Conservation (phyloP, 1,139 yeast species). For the Geotrichum carabidarum region DNA sequence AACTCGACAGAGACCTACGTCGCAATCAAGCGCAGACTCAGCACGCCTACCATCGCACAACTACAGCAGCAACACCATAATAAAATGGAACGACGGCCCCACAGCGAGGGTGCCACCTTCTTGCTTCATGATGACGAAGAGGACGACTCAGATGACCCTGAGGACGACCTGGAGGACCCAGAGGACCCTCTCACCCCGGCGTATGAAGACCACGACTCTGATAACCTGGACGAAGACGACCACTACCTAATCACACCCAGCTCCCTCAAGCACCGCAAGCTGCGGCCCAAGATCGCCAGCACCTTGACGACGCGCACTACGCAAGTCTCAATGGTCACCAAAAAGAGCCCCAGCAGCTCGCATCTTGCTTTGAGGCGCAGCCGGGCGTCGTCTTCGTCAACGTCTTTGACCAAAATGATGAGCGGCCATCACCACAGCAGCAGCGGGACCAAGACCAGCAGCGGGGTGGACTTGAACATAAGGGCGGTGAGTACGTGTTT, state of each 20-base stretch:
- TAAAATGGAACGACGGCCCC: neutral
- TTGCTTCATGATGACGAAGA: neutral
- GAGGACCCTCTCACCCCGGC: neutral
- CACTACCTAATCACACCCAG: neutral
- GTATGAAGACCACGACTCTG: neutral
- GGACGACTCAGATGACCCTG: neutral
- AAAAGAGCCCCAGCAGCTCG: neutral
- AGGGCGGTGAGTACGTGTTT: too few species aligned
- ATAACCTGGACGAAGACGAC: constrained; percentile 7
- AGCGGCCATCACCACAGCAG: too few species aligned
- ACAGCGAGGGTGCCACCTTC: neutral
- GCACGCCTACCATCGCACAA: neutral
- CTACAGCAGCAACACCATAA: neutral
- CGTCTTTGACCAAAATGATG: too few species aligned
- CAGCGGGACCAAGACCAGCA: too few species aligned
- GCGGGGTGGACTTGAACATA: too few species aligned
- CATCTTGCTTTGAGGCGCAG: neutral
- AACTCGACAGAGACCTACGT: constrained; percentile 11
- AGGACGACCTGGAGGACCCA: neutral
- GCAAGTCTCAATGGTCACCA: neutral
- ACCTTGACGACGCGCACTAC: neutral
- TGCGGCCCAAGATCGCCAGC: neutral
- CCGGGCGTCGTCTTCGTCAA: neutral
- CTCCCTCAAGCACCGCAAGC: neutral
- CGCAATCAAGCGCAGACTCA: constrained; percentile 1